Conservation (phyloP, 1,139 yeast species). For the Lodderomyces elongisporus region DNA sequence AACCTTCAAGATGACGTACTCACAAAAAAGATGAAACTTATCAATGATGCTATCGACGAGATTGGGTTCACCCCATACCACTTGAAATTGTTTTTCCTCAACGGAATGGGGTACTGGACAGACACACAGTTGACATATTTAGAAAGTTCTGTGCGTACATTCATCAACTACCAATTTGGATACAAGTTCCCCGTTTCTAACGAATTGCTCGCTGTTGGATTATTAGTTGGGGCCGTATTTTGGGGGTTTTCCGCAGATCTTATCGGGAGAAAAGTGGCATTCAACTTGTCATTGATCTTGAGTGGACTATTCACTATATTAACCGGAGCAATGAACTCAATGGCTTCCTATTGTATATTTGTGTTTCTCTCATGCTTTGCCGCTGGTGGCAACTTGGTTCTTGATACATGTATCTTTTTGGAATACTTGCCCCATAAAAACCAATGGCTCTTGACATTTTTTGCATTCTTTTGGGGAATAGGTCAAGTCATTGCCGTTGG, state of each 20-base stretch:
- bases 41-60: slow-evolving; percentile 31
- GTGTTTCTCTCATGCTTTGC: slow-evolving; percentile 42
- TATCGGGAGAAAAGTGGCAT: slow-evolving; percentile 25
- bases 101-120: slow-evolving; percentile 62
- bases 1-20: slow-evolving; percentile 21
- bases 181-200: slow-evolving; percentile 28
- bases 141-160: slow-evolving; percentile 33
- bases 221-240: slow-evolving; percentile 49
- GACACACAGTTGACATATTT: slow-evolving; percentile 52
- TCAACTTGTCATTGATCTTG: slow-evolving; percentile 14
- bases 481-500: slow-evolving; percentile 31
- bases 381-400: slow-evolving; percentile 57
- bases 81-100: slow-evolving; percentile 34
- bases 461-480: slow-evolving; percentile 35
- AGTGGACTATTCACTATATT: slow-evolving; percentile 46
- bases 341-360: slow-evolving; percentile 46
- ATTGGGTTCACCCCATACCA: slow-evolving; percentile 35
- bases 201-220: slow-evolving; percentile 33
- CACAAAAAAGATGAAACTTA: slow-evolving; percentile 23
- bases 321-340: slow-evolving; percentile 46
- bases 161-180: slow-evolving; percentile 39
- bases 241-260: slow-evolving; percentile 57
- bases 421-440: slow-evolving; percentile 51
- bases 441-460: slow-evolving; percentile 39
- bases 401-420: slow-evolving; percentile 55